A percentile compares a stretch with the other conserved stretches of the same genome.
phyloP scores from a whole-genome alignment of 129 eudicot species.

The Centaurea solstitialis region DNA sequence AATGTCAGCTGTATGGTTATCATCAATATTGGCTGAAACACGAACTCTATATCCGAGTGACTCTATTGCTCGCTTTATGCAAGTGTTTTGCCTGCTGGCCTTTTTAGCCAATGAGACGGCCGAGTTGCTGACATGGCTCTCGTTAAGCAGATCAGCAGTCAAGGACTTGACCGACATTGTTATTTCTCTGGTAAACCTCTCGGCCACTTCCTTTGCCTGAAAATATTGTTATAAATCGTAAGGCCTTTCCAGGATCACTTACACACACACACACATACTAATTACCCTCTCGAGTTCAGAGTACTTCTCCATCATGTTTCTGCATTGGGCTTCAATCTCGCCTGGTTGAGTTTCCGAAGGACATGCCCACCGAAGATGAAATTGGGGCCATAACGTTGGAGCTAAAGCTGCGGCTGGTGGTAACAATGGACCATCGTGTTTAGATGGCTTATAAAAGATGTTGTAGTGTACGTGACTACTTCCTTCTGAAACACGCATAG shows the following conservation, averaged over 20 bases:
- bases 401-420: conserved; percentile 99
- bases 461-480: conserved; percentile 76
- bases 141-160: conserved; percentile 61
- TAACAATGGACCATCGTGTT: conserved; percentile 68
- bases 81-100: conserved; percentile 60
- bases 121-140: conserved; percentile 61
- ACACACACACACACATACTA: too few relatives aligned
- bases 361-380: conserved; percentile 97
- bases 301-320: conserved; percentile 61
- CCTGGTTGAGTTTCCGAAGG: conserved; percentile 80
- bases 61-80: conserved; percentile 80
- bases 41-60: conserved; percentile 80
- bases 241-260: background rate
- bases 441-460: conserved; percentile 68
- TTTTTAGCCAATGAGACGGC: conserved; percentile 61
- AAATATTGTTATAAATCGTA: background rate
- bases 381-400: conserved; percentile 98
- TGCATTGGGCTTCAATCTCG: conserved; percentile 78
- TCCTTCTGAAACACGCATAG: conserved; percentile 69
- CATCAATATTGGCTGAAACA: conserved; percentile 51
- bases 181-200: conserved; percentile 58
- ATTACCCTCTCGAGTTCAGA: conserved; percentile 84
- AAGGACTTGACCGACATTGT: conserved; percentile 52
- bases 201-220: conserved; percentile 86
- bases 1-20: conserved; percentile 60